A percentile compares a stretch with the other conserved stretches of the same genome.
phyloP scores from a whole-genome alignment of 805 yeast genomes.

The Yarrowia phangngaensis region DNA sequence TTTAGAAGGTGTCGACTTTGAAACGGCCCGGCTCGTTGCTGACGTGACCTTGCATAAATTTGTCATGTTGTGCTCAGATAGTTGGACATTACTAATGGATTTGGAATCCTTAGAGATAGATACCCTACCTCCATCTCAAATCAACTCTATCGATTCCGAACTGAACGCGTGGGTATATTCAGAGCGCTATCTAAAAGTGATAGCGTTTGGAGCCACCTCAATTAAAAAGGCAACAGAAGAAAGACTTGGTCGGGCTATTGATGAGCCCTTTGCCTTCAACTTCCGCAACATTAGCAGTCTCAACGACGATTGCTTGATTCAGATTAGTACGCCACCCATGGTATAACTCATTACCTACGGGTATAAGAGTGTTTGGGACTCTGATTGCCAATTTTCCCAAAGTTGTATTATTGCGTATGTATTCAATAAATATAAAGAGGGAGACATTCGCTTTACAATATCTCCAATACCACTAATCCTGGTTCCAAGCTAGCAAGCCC shows the following conservation, averaged over 20 bases:
- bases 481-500: slow-evolving; percentile 51
- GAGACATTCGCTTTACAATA: slow-evolving; percentile 4
- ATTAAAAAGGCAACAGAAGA: slow-evolving; percentile 20
- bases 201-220: slow-evolving; percentile 10
- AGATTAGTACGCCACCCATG: slow-evolving; percentile 19
- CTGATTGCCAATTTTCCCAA: no score
- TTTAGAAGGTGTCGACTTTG: slow-evolving; percentile 13
- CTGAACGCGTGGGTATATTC: slow-evolving; percentile 24
- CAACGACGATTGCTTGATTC: slow-evolving; percentile 2
- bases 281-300: slow-evolving; percentile 11
- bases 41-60: slow-evolving; percentile 25
- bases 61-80: slow-evolving; percentile 24
- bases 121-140: slow-evolving; percentile 16
- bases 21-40: slow-evolving; percentile 10
- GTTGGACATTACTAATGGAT: slow-evolving; percentile 15
- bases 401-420: no score
- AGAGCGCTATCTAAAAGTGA: slow-evolving; percentile 17
- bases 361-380: no score
- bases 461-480: slow-evolving; percentile 44
- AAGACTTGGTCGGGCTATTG: slow-evolving; percentile 16
- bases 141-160: slow-evolving; percentile 20
- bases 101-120: slow-evolving; percentile 16
- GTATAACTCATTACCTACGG: no score
- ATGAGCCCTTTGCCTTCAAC: slow-evolving; percentile 21
- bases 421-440: slow-evolving; percentile 4